Base-by-base conservation (phyloP, 2,329 filamentous ascomycete species). In the Xylariaceae sp. region DNA sequence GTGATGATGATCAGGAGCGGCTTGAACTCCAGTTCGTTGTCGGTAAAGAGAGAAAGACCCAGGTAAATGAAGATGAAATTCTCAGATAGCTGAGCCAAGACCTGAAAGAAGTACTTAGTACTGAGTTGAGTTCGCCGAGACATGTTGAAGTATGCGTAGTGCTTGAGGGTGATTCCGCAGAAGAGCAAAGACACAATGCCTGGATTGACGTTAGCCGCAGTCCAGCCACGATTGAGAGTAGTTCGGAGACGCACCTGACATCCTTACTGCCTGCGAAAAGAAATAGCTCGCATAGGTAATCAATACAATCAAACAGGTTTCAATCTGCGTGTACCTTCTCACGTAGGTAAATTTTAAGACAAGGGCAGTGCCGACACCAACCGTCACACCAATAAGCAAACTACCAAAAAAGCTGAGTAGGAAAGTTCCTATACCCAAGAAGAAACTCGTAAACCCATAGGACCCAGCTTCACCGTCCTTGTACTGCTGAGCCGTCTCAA, bases 31-130 rank as follows among this genome's bases (percentile, higher is more conserved):
- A 96, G 74, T 37, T 87, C 81, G 39, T 82, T 83, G 56, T 97
- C 90, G 3, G 93, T 96, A 64, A 98, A 97, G 19, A 98, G 76
- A 1, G 93, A 94, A 3, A 98, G 74, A 4, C 93, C 93, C 0
- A 98, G 80, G 60, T 98, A 98, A 64, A 98, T 98, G 71, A 98
- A 98, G 65, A 98, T 98, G 63, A 98, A 98, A 65, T 98, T 98
- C 68, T 98, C 93, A 0, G 91, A 95, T 34, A 98, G 69, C 65
- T 98, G 93, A 3, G 93, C 88, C 54, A 94, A 83, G 48, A 95
- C 84, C 63, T 95, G 89, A 69, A 98, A 98, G 43, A 96, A 78
- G 67, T 95, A 98, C 64, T 98, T 98, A 39, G 93, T 98, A 13
- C 93, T 95, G 49, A 98, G 82, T 63, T 98, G 93, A 2, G 93